Percentiles rank a stretch among this genome's conserved stretches.
phyloP scores from a whole-genome alignment of 768 basidiomycete genomes.

The Crepidotus variabilis region DNA sequence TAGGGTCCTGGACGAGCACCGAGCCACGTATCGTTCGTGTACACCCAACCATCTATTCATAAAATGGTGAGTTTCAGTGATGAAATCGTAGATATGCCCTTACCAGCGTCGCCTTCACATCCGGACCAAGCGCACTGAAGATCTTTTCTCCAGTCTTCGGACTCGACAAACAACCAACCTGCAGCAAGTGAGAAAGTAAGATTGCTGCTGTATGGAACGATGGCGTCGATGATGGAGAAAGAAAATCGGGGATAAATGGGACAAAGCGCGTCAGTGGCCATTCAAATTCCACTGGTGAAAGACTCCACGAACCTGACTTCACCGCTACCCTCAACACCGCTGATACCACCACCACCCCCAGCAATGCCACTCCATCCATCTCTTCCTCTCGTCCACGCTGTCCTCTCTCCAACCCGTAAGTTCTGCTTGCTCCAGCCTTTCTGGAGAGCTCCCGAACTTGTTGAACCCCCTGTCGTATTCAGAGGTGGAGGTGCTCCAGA shows the following conservation, averaged over 20 bases:
- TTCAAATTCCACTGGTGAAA: neutral
- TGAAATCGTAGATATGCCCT: slow-evolving; percentile 1
- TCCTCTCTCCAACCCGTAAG: slow-evolving; percentile 43
- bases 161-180: slow-evolving; percentile 72
- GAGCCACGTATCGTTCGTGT: slow-evolving; percentile 75
- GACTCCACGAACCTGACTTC: slow-evolving; percentile 57
- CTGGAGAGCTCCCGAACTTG: slow-evolving; percentile 2
- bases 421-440: slow-evolving; percentile 42
- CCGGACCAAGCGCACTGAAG: slow-evolving; percentile 52
- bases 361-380: slow-evolving; percentile 68
- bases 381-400: slow-evolving; percentile 65
- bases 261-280: neutral
- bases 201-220: slow-evolving; percentile 53
- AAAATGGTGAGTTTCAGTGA: neutral
- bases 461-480: neutral
- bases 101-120: slow-evolving; percentile 29
- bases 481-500: neutral
- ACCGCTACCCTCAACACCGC: slow-evolving; percentile 38
- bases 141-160: slow-evolving; percentile 77
- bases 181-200: slow-evolving; percentile 74
- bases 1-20: slow-evolving; percentile 39
- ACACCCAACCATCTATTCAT: slow-evolving; percentile 70
- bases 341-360: slow-evolving; percentile 34
- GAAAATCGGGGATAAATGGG: neutral
- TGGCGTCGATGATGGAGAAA: neutral